Evolutionary conservation across 225 moss, liverwort and hornwort species (phyloP).

Genomic region (Physcomitrium patens): DNA sequence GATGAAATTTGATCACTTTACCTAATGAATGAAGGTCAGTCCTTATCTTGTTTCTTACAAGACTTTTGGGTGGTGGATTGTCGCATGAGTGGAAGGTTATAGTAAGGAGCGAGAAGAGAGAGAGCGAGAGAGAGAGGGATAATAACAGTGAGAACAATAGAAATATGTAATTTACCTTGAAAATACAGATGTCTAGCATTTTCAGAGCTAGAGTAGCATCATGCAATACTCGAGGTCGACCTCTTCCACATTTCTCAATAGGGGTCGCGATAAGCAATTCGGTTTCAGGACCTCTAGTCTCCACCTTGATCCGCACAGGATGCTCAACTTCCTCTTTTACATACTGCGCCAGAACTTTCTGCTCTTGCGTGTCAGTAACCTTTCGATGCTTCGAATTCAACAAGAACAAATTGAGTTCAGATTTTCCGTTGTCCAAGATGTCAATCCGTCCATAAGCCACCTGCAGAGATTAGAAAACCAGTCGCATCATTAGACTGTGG

Average conservation of each 20-base stretch:
- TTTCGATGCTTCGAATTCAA: conserved; percentile 45
- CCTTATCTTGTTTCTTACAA: too few relatives aligned
- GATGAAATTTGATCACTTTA: too few relatives aligned
- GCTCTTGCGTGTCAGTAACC: conserved; percentile 54
- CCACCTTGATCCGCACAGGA: conserved; percentile 62
- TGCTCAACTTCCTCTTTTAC: conserved; percentile 55
- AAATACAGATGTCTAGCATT: conserved; percentile 67
- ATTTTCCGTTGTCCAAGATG: conserved; percentile 44
- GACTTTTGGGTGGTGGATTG: too few relatives aligned
- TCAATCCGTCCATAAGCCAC: conserved; percentile 61
- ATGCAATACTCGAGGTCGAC: conserved; percentile 66
- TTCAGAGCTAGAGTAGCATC: conserved; percentile 66
- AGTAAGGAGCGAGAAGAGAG: too few relatives aligned
- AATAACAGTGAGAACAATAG: too few relatives aligned
- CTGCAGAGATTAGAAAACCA: conserved; percentile 23
- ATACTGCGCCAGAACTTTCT: conserved; percentile 39
- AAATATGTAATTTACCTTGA: conserved; percentile 42
- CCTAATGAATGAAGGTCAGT: too few relatives aligned
- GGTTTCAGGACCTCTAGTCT: conserved; percentile 56
- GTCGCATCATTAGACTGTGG: not conserved
- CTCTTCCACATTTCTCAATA: conserved; percentile 62
- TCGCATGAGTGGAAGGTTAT: too few relatives aligned
- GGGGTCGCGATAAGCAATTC: conserved; percentile 68
- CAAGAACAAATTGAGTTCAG: conserved; percentile 52
- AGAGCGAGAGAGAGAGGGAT: too few relatives aligned